Base-by-base conservation (phyloP, 176 grass and related monocot species). In the Tuctoria greenei region DNA sequence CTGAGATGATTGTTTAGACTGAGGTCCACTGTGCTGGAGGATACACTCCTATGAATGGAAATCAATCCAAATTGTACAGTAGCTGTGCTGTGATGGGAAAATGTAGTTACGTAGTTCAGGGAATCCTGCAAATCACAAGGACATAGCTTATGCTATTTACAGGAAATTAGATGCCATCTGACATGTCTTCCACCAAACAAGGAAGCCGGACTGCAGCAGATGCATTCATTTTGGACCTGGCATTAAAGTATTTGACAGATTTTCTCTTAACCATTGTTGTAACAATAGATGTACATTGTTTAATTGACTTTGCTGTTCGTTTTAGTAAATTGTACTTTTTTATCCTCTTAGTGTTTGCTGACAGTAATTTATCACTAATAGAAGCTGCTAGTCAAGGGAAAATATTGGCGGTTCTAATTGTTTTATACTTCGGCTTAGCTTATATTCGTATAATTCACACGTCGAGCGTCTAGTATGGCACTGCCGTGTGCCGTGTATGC, bases 251-350 rank as follows among this genome's bases (percentile, higher is more conserved):
- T 76, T 80, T 47, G 12, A 64, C 64, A 44, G 52, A 81, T 84
- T 76, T 69, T 31, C 17, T 26, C 54, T 84, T 84, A 70, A 81
- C 77, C 76, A 72, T 80, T 76, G 64, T 8, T 84, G 59, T 41
- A 72, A 76, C 81, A 43, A 34, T 70, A 27, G 54, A 15, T 79
- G 86, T 84, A 80, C 72, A 76, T 49, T 66, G 49, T 18, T 55
- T 43, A 31, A 58, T 58, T 76, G 59, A 35, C 71, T 76, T 58
- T 43, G 15, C 37, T 75, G 44, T 20, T 51, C 61, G 45, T 43
- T 54, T 31, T 31, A 76, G 55, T 56, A 38, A 59, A 38, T 4
- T 44, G 24, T 7, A 58, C 64, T 71, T 6, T 15, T 63, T 71
- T 73, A 14, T 35, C 51, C 44, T 35, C 28, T 55, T 4, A 38